Evolutionary conservation across 2,329 filamentous ascomycete species (phyloP).

Genomic region (Diaporthe ampelina): DNA sequence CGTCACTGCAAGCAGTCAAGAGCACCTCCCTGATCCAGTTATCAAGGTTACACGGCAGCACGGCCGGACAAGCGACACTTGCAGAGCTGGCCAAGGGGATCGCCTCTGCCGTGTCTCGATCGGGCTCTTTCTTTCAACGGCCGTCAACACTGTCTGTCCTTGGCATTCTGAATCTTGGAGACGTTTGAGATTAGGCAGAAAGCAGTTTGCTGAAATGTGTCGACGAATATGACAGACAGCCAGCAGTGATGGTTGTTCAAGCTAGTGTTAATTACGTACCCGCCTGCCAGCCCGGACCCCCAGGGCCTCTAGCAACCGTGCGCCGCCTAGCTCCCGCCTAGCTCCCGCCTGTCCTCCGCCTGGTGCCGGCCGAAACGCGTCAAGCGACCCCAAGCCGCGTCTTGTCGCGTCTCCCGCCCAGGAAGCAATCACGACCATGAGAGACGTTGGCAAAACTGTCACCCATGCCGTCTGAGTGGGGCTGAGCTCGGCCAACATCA

Average conservation of each 20-base stretch:
- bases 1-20: too few species aligned
- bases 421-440: constrained; percentile 11
- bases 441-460: background rate
- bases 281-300: too few species aligned
- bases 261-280: too few species aligned
- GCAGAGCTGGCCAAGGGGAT: constrained; percentile 7
- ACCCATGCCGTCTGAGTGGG: constrained; percentile 5
- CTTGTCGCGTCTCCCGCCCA: constrained; percentile 1
- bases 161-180: background rate
- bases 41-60: constrained; percentile 33
- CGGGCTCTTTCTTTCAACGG: constrained; percentile 26
- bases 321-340: constrained; percentile 22
- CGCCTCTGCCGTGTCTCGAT: constrained; percentile 22
- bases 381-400: constrained; percentile 13
- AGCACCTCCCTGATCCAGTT: constrained; percentile 14
- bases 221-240: background rate
- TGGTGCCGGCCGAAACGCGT: constrained; percentile 37
- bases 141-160: constrained; percentile 1
- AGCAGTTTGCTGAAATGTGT: background rate
- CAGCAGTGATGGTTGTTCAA: too few species aligned
- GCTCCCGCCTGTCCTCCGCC: constrained; percentile 8
- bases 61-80: background rate
- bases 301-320: background rate
- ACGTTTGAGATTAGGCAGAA: background rate
- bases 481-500: background rate